Base-by-base conservation (phyloP, 352 stramenopile genomes). In the Stephanocyclus meneghinianus region DNA sequence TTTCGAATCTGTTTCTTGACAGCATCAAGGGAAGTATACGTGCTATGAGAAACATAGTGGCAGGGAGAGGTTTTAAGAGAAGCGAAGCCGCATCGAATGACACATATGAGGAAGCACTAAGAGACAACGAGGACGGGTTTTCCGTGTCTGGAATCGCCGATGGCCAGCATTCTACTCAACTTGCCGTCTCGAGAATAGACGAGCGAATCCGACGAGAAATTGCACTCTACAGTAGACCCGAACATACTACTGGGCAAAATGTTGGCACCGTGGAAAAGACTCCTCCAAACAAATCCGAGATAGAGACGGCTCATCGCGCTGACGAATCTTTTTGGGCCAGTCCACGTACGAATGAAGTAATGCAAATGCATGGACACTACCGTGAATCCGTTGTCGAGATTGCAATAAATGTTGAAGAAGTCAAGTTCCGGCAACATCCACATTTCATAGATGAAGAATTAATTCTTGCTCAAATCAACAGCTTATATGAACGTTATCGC, bases 371-470 rank as follows among this genome's bases (percentile, higher is more conserved):
- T 40, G 40, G 65, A 26, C 21, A 53, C 21, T 64, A 59, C 21
- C 15, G 62, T 47, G 37, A 40, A 75, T 44, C 42, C 26, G 44
- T 70, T 29, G 47, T 76, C 29, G 53, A 68, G n/a, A n/a, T 81
- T 42, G 62, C 61, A 68, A 64, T 81, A 26, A 51, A 76, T 18
- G 32, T 81, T 0, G 59, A 70, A 32, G 44, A 76, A 57, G 62
- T 81, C 64, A 81, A 76, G 50, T 71, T 83, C 57, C 47, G 65
- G 21, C 56, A 71, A 1, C 70, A 83, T 68, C 76, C 53, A 61
- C 47, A 51, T n/a, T 79, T 83, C 56, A 66, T 26, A 56, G 62
- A 53, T 13, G 69, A 83, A 75, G 76, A 83, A 74, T 64, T 53
- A 29, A 29, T 47, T 11, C 9, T 71, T 21, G 47, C 10, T 35